Conservation (phyloP, 371 early-diverging fungal genomes). For the Syncephalastrum racemosum region DNA sequence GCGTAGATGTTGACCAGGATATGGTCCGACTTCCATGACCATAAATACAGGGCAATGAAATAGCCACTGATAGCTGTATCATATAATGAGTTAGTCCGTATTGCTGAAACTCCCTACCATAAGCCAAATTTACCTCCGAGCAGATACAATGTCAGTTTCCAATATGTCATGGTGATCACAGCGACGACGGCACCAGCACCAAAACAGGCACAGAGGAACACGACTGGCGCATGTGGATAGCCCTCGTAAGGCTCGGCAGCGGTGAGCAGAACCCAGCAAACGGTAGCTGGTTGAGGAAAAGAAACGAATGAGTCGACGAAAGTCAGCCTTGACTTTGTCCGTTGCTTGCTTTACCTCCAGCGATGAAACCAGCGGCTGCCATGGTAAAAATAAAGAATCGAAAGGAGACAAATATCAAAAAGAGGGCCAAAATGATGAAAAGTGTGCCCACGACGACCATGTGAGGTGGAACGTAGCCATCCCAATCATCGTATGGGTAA, state of each 20-base stretch:
- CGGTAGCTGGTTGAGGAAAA: slow-evolving; percentile 23
- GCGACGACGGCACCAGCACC: slow-evolving; percentile 23
- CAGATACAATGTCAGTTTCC: slow-evolving; percentile 17
- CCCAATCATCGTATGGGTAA: slow-evolving; percentile 12
- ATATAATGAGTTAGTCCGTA: no score
- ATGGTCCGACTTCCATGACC: slow-evolving; percentile 36
- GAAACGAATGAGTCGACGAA: not conserved
- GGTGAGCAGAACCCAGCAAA: slow-evolving; percentile 28
- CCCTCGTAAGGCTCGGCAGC: slow-evolving; percentile 25
- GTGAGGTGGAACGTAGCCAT: slow-evolving; percentile 9
- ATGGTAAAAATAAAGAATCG: slow-evolving; percentile 29
- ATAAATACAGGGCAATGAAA: slow-evolving; percentile 32
- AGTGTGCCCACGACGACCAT: slow-evolving; percentile 9
- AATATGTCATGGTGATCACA: slow-evolving; percentile 12
- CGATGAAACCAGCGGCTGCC: slow-evolving; percentile 20
- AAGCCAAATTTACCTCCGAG: slow-evolving; percentile 14
- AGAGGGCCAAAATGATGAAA: slow-evolving; percentile 17
- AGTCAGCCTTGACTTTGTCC: not conserved
- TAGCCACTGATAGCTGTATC: slow-evolving; percentile 23
- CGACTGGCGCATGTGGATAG: slow-evolving; percentile 17
- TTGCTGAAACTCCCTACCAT: not conserved
- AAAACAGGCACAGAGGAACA: slow-evolving; percentile 19
- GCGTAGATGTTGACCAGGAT: slow-evolving; percentile 28
- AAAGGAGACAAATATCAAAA: slow-evolving; percentile 20
- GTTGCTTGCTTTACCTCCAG: slow-evolving; percentile 23